Evolutionary conservation across 345 rosid genomes (phyloP), one percentile per base, ranked within the genome.

Genomic region (Ceriops zippeliana): DNA sequence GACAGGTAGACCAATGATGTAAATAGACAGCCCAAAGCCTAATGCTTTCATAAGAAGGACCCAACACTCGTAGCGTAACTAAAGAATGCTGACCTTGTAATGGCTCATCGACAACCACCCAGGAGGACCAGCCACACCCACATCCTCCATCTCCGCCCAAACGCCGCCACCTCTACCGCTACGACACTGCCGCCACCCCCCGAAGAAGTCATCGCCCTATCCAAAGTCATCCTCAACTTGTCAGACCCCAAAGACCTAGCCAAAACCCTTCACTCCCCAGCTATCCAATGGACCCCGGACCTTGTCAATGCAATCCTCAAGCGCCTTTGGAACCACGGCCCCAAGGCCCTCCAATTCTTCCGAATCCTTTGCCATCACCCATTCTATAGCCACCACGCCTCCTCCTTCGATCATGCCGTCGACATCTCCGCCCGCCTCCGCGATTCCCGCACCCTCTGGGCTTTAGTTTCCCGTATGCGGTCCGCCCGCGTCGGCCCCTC

Each of bases 321-420:
- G 30, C 87, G 81, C 37, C 86, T 88, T 37, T 91, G 97, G 98
- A 89, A 91, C 66, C 92, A 91, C 74, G 95, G 90, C 64, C 90
- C 86, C 3, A 91, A 83, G 76, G 96, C 97, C 54, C 86, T 91
- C 46, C 83, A 84, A 20, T 89, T 91, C 86, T 93, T 91, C 86
- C 78, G 70, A 52, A 65, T 83, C 72, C 84, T 93, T 68, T 47
- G 63, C 5, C 68, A 22, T 71, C 93, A 83, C 66, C 91, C 85
- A 51, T 62, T 59, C 13, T 89, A 87, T 58, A 10, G 65, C 67
- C 95, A 83, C 78, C 74, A 81, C 38, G 57, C 79, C 57, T 89
- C 95, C 66, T 89, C 95, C 84, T 91, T 88, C 70, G 89, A 93
- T 78, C 89, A 87, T 73, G 95, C 92, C 46, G 70, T 91, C 74